Evolutionary conservation across 2,329 filamentous ascomycete species (phyloP).

Genomic region (Aureobasidium zeae): DNA sequence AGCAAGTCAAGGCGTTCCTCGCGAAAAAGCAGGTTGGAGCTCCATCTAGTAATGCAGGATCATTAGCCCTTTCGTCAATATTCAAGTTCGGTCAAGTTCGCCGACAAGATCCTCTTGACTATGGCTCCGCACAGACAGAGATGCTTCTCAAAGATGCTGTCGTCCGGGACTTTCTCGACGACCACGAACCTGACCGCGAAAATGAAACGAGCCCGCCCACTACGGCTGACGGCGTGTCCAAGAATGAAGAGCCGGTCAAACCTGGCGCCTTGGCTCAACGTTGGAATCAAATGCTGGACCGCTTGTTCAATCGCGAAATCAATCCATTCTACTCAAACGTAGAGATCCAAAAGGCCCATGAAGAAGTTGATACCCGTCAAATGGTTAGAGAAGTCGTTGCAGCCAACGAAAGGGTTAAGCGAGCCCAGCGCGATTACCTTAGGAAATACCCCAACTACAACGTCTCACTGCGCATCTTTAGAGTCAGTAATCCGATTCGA

Average conservation of each 20-base stretch:
- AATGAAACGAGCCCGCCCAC: constrained; percentile 3
- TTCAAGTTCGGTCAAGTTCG: constrained; percentile 54
- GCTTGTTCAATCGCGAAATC: constrained; percentile 50
- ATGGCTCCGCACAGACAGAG: constrained; percentile 83
- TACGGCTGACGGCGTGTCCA: background rate
- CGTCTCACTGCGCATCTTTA: constrained; percentile 80
- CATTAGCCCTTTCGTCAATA: constrained; percentile 61
- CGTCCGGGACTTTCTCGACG: constrained; percentile 87
- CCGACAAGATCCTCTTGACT: constrained; percentile 76
- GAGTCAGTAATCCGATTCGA: constrained; percentile 65
- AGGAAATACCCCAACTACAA: constrained; percentile 84
- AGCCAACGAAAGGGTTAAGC: constrained; percentile 71
- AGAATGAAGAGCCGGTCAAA: background rate
- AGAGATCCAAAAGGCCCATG: constrained; percentile 59
- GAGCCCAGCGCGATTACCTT: constrained; percentile 84
- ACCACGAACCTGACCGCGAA: constrained; percentile 39
- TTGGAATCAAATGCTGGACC: constrained; percentile 22
- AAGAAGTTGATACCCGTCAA: constrained; percentile 70
- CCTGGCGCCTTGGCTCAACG: constrained; percentile 10
- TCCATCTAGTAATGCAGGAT: constrained; percentile 49
- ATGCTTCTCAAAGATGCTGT: constrained; percentile 96
- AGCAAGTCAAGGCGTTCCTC: constrained; percentile 91
- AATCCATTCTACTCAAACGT: constrained; percentile 93
- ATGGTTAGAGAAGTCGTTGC: constrained; percentile 88
- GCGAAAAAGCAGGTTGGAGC: constrained; percentile 78